Evolutionary conservation across 306 rosid genomes (phyloP).

Genomic region (Fragaria vesca): DNA sequence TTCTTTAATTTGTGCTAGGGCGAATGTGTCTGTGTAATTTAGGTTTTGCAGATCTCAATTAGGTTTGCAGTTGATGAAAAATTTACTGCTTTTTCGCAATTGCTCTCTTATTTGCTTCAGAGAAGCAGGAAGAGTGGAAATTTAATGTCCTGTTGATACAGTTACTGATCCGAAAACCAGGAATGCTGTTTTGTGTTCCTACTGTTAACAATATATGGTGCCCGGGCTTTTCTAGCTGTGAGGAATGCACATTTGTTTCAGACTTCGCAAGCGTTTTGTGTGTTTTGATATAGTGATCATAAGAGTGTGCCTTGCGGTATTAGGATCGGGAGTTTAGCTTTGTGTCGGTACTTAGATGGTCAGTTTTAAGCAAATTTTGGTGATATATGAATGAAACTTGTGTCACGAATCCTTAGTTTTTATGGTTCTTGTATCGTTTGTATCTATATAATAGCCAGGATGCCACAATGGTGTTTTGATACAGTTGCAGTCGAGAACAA

Average conservation of each 20-base stretch:
- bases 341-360: neutral
- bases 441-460: neutral
- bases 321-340: neutral
- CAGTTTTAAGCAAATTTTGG: neutral
- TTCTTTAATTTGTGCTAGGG: neutral
- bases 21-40: neutral
- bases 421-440: neutral
- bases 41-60: slow-evolving; percentile 18
- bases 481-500: neutral
- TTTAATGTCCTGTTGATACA: neutral
- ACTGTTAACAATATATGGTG: neutral
- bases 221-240: neutral
- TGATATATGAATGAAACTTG: neutral
- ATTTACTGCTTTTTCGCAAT: neutral
- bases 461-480: neutral
- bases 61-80: neutral
- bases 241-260: slow-evolving; percentile 9
- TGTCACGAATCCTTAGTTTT: neutral
- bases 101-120: slow-evolving; percentile 4
- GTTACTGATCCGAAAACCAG: neutral
- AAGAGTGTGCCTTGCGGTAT: neutral
- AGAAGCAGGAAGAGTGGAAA: neutral
- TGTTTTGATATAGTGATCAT: neutral
- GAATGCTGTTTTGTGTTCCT: neutral
- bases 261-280: neutral